These are phyloP conservation scores for Pythium brachiatum DNA, from an alignment of 352 stramenopile genomes.

Conservation along the genomic window DNA sequence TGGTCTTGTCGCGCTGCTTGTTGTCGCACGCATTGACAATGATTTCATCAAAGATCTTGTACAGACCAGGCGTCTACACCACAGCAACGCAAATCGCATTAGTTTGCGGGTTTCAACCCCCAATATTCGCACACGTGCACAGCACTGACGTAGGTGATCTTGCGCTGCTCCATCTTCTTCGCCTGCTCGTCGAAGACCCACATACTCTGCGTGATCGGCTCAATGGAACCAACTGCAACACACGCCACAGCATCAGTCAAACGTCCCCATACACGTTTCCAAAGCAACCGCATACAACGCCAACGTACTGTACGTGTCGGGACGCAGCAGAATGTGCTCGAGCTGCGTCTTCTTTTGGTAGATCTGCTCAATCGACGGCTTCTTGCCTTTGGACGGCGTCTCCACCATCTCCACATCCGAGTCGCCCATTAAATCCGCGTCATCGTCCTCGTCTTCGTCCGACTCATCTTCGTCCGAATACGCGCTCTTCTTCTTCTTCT, in stretches of 20 bases:
- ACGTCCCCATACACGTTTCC: not conserved
- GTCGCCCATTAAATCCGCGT: conserved; percentile 21
- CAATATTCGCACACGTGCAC: not conserved
- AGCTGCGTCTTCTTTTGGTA: conserved; percentile 98
- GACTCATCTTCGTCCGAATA: conserved; percentile 43
- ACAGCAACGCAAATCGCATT: not conserved
- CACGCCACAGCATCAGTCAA: not conserved
- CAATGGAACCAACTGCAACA: conserved; percentile 91
- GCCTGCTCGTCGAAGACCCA: conserved; percentile 90
- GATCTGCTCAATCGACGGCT: conserved; percentile 86
- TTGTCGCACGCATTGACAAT: conserved; percentile 99
- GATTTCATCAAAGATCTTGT: conserved; percentile 99
- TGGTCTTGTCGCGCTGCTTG: conserved; percentile 98
- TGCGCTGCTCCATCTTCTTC: conserved; percentile 91
- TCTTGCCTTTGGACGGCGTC: conserved; percentile 37
- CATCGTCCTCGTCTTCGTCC: conserved; percentile 25
- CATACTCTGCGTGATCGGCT: conserved; percentile 90
- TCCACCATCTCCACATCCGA: conserved; percentile 24
- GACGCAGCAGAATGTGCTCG: conserved; percentile 97
- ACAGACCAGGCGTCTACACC: conserved; percentile 88
- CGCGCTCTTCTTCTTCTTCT: conserved; percentile 52
- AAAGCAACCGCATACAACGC: not conserved
- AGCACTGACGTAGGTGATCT: conserved; percentile 87
- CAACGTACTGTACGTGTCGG: conserved; percentile 95
- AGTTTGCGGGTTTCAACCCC: not conserved